phyloP scores from a whole-genome alignment of 148 eudicot species.

The Fallopia convolvulus region DNA sequence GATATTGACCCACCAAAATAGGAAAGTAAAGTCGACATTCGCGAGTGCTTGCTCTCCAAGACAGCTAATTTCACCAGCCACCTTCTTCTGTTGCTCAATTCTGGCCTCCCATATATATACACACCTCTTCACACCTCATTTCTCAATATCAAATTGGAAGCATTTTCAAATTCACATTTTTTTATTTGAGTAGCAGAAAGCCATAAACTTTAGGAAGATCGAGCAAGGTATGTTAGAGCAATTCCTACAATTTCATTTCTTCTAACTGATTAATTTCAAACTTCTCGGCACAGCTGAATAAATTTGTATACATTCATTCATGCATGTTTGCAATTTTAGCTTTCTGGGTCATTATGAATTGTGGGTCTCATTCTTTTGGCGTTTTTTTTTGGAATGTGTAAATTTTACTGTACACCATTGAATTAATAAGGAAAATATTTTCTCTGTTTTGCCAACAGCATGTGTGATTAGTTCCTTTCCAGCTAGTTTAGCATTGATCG shows the following conservation, averaged over 20 bases:
- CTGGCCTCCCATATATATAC: not conserved
- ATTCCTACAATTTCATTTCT: not conserved
- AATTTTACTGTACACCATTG: no score
- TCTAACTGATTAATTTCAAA: no score
- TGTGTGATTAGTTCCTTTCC: no score
- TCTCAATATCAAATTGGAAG: not conserved
- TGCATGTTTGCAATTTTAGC: not conserved
- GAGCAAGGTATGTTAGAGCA: not conserved
- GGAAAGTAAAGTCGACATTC: not conserved
- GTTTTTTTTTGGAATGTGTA: no score
- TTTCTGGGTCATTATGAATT: not conserved
- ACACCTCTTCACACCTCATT: not conserved
- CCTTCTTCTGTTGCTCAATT: not conserved
- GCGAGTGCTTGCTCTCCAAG: not conserved
- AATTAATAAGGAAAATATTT: no score
- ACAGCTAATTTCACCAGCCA: not conserved
- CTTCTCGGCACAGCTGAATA: no score
- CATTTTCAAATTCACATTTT: not conserved
- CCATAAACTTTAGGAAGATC: no score
- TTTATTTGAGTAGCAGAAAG: not conserved
- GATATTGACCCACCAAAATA: not conserved
- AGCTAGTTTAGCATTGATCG: no score
- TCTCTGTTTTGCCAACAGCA: no score
- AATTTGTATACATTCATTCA: not conserved
- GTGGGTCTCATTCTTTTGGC: not conserved